These are phyloP conservation scores for Fusarium succisae DNA, from an alignment of 2,329 filamentous ascomycete species.

Conservation along the genomic window DNA sequence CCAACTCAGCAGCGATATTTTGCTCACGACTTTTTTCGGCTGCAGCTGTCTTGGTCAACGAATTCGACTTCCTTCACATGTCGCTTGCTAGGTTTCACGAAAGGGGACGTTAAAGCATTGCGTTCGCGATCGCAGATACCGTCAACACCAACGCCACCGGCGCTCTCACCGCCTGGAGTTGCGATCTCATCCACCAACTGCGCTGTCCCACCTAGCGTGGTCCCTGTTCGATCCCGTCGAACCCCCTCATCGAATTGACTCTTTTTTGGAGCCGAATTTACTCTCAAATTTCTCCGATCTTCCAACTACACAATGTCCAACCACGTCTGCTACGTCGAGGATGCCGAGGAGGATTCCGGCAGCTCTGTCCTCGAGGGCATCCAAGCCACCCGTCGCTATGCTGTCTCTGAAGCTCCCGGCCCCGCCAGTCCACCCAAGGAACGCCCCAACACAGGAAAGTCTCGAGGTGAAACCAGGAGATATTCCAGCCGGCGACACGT, in stretches of 20 bases:
- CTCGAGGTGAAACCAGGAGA: constrained; percentile 53
- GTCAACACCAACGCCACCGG: constrained; percentile 18
- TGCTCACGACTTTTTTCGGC: constrained; percentile 20
- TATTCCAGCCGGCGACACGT: constrained; percentile 48
- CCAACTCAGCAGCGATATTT: constrained; percentile 31
- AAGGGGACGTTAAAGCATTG: constrained; percentile 40
- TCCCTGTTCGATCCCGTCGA: constrained; percentile 40
- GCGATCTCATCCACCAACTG: constrained; percentile 36
- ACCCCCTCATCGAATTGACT: constrained; percentile 32
- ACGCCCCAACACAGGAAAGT: constrained; percentile 62
- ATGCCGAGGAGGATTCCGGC: constrained; percentile 62
- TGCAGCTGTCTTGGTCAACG: constrained; percentile 16
- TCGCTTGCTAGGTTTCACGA: constrained; percentile 34
- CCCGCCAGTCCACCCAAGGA: constrained; percentile 56
- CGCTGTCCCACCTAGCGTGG: constrained; percentile 44
- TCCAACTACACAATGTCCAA: constrained; percentile 54
- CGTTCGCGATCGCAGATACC: constrained; percentile 30
- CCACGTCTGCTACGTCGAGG: constrained; percentile 59
- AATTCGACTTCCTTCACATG: constrained; percentile 32
- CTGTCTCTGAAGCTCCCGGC: constrained; percentile 56
- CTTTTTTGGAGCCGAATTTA: constrained; percentile 35
- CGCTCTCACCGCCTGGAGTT: constrained; percentile 34
- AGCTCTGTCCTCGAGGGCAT: constrained; percentile 54
- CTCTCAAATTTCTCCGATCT: constrained; percentile 29
- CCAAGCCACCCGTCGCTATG: constrained; percentile 55